Conservation (phyloP, 2,329 filamentous ascomycete species). For the Ophiostoma sp. region DNA sequence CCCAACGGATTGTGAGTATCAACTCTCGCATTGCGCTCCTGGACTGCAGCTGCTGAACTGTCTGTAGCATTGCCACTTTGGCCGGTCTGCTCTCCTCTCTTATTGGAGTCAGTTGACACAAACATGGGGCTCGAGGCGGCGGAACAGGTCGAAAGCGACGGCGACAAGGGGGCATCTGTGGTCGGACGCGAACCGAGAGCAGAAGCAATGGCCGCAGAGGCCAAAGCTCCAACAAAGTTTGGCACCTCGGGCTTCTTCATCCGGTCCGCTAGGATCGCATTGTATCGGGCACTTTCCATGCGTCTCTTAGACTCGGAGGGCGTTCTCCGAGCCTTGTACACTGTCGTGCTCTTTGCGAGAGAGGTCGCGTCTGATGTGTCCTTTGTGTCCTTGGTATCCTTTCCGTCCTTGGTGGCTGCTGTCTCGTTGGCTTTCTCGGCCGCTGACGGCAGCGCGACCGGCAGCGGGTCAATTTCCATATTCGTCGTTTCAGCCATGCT, state of each 20-base stretch:
- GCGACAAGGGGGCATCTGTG: background rate
- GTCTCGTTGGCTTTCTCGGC: background rate
- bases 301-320: background rate
- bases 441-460: background rate
- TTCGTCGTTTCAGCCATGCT: background rate
- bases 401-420: background rate
- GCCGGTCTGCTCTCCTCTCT: background rate
- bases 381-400: background rate
- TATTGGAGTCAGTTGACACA: background rate
- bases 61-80: background rate
- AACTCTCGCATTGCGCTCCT: background rate
- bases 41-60: background rate
- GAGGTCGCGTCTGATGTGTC: background rate
- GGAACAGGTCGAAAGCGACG: background rate
- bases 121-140: background rate
- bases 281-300: background rate
- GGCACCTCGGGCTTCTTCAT: background rate
- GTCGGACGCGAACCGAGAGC: background rate
- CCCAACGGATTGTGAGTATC: no score
- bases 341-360: background rate
- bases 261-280: background rate
- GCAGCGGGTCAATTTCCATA: background rate
- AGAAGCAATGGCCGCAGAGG: background rate
- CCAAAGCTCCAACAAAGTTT: background rate
- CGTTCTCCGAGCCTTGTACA: conserved; percentile 1